Base-by-base conservation (phyloP, 352 stramenopile species). In the Pythium guiyangense region DNA sequence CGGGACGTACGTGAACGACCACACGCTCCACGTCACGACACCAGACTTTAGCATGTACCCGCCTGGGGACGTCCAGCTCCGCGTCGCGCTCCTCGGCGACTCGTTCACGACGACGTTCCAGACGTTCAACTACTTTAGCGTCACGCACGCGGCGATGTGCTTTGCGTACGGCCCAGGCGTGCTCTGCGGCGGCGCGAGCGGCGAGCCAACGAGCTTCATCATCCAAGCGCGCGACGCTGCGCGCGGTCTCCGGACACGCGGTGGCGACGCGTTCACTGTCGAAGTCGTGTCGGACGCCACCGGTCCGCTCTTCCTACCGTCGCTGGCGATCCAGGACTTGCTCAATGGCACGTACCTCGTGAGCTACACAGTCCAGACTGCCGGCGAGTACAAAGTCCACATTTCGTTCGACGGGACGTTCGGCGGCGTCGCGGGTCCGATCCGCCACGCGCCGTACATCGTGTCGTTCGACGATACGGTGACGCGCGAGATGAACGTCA, bases 341-440 rank as follows among this genome's bases (percentile, higher is more conserved):
- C 58, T 83, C 11, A 91, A 98, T 55, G 96, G 96, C n/a, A 94
- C 84, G 18, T 98, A 99, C 63, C 62, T 94, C 20, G 91, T 98
- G 39, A 94, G 79, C 40, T 98, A 97, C 63, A 95, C 68, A 11
- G 73, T 92, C 40, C 81, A 85, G 11, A 79, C 71, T 29, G 64
- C 83, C 6, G 94, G 94, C 22, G 77, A 88, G 31, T 98, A 97
- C 63, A 69, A 75, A 17, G 65, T 98, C 15, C 57, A 74, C 46
- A 81, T 98, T 20, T 57, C 86, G n/a, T 98, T 98, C 57, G 69
- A 82, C 26, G 96, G 95, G 0, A 98, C 92, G 14, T 98, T 98
- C 62, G 78, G 89, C 47, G 94, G 94, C 6, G 77, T 79, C 14
- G 66, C 79, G 5, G 96, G 96, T 10, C 56, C 62, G 17, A 96